Base-by-base conservation (phyloP, 306 rosid genomes). In the Adenanthera pavonina region DNA sequence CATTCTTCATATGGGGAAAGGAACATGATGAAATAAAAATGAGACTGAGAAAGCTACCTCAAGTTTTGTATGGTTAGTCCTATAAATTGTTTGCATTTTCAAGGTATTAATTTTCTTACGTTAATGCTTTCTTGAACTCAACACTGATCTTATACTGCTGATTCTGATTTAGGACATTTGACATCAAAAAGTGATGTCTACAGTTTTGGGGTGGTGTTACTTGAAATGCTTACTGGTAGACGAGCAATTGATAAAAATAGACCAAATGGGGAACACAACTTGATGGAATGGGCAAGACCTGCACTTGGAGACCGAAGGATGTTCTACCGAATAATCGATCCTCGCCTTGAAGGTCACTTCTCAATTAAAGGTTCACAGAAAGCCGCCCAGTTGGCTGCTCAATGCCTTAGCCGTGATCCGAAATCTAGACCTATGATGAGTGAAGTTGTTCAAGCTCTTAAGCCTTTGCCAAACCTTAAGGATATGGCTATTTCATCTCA, bases 311-410 rank as follows among this genome's bases (percentile, higher is more conserved):
- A 95, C 85, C 85, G 89, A 86, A 90, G 94, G 82, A 82, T 82
- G 88, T 88, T 93, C 86, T 89, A 68, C 88, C 90, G 88, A 81
- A 79, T 95, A 74, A 89, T 95, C 34, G 99, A 95, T 78, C 91
- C 96, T 15, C 94, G 98, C 33, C 95, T 95, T 1, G 99, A 95
- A 84, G 97, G 99, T 41, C 98, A 95, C 86, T 95, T 95, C 86
- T 95, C 97, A 0, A 72, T 95, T 64, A 95, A 93, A 88, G 99
- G 97, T 10, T 89, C 95, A 1, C 97, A 93, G 77, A 90, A 87
- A 84, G 94, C 95, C 19, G 80, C 91, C 41, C 92, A 87, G 85
- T 83, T 95, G 20, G 95, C 95, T 67, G 84, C 94, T 19, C 92
- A 86, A 75, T 95, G 99, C 89, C 97, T 95, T 59, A 86, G 89